Base-by-base conservation (phyloP, 176 grass and related monocot species). In the Bromus sterilis region DNA sequence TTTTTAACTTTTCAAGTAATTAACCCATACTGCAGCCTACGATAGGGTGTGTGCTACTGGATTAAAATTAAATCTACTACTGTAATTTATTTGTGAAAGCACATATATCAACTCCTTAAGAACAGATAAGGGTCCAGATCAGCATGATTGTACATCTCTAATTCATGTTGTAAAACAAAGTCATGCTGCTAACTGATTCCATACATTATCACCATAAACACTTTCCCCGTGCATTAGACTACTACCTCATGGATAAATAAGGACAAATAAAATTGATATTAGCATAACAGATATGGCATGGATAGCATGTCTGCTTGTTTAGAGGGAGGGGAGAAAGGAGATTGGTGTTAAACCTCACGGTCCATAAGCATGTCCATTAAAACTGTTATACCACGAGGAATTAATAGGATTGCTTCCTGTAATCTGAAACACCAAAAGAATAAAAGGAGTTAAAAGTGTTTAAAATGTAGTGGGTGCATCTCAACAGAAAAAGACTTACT, bases 281-380 rank as follows among this genome's bases (percentile, higher is more conserved):
- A 71, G 11, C 20, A 62, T 11, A 77, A 37, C 18, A 77, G 16
- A 75, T 62, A 53, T 77, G 51, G 9, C 62, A 80, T 67, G 61
- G 36, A 79, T 49, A 28, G 24, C 60, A 84, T 49, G 31, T 39
- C 31, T 68, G 29, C 62, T 76, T 80, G 24, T 43, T 82, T 57
- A 62, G 40, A 79, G 69, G 36, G 60, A 60, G 23, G 7, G 51
- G 14, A 55, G 23, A 69, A 76, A 33, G 9, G 31, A 25, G 14
- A 12, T 23, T 74, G 66, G 53, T 59, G 39, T 51, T 40, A 53
- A 78, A 99, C 96, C 96, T 95, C 96, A 32, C 93, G 91, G 83
- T 99, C 96, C 96, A 99, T 93, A 86, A 99, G 96, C 96, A 99
- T 95, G 81, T 95, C 96, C 93, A 99, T 95, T 79, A 99, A 60